Conservation (phyloP, 345 rosid species). For the Salix dunnii region DNA sequence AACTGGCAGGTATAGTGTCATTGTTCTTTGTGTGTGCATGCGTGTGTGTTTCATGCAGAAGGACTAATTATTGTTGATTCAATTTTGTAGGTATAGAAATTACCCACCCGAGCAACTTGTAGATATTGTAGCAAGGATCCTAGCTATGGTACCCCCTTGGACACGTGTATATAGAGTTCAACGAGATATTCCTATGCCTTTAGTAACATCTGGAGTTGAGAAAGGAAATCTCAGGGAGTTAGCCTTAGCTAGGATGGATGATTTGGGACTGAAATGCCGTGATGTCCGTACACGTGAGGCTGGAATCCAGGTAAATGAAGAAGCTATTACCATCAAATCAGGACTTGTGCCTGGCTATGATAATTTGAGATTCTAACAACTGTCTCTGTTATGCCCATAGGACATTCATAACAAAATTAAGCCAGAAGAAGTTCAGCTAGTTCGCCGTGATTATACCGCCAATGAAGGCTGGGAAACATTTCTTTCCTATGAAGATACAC, state of each 20-base stretch:
- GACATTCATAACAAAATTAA: conserved; percentile 93
- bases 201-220: conserved; percentile 98
- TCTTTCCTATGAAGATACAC: conserved; percentile 92
- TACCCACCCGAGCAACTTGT: conserved; percentile 98
- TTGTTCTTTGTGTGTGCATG: neutral
- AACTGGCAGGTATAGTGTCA: conserved; percentile 68
- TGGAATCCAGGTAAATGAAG: conserved; percentile 74
- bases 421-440: conserved; percentile 98
- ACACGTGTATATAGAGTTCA: conserved; percentile 99
- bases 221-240: conserved; percentile 98
- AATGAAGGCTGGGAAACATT: conserved; percentile 99
- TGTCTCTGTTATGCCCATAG: conserved; percentile 35
- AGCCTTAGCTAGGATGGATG: conserved; percentile 96
- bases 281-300: conserved; percentile 99
- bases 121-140: conserved; percentile 92
- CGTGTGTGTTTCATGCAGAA: neutral
- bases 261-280: conserved; percentile 92
- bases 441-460: conserved; percentile 96
- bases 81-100: conserved; percentile 67
- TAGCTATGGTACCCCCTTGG: conserved; percentile 99
- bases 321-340: neutral
- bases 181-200: conserved; percentile 97
- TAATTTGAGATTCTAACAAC: neutral
- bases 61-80: neutral
- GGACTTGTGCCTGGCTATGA: conserved; percentile 5